These are phyloP conservation scores for Pyricularia grisea DNA, from an alignment of 2,329 filamentous ascomycete genomes.

Conservation along the genomic window DNA sequence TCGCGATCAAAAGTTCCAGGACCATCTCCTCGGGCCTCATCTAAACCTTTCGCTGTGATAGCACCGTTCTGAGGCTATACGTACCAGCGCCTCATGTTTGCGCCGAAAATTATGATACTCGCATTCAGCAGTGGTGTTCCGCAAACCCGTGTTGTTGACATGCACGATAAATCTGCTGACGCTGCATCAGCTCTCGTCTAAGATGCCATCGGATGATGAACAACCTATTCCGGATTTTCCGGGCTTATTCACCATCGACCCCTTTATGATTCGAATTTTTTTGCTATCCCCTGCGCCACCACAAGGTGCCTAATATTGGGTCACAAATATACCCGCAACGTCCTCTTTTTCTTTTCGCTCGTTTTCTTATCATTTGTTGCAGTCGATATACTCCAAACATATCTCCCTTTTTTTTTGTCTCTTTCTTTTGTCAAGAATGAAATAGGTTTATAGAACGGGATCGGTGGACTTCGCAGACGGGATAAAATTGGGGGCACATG, in stretches of 20 bases:
- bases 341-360: constrained; percentile 3
- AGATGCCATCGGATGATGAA: not conserved
- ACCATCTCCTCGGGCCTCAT: not conserved
- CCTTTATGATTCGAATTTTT: constrained; percentile 4
- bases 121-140: not conserved
- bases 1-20: not conserved
- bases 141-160: not conserved
- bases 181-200: not conserved
- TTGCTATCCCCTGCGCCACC: not conserved
- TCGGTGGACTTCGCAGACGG: not conserved
- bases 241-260: not conserved
- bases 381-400: not conserved
- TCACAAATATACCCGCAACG: not conserved
- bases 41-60: not conserved
- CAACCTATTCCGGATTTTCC: not conserved
- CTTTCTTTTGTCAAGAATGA: not conserved
- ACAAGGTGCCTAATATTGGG: not conserved
- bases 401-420: not conserved
- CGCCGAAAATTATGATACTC: not conserved
- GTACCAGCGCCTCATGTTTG: not conserved
- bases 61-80: not conserved
- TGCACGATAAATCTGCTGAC: not conserved
- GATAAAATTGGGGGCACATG: not conserved
- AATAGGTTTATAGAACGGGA: not conserved
- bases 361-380: constrained; percentile 4